Base-by-base conservation (phyloP, 345 rosid species). In the Heritiera littoralis region DNA sequence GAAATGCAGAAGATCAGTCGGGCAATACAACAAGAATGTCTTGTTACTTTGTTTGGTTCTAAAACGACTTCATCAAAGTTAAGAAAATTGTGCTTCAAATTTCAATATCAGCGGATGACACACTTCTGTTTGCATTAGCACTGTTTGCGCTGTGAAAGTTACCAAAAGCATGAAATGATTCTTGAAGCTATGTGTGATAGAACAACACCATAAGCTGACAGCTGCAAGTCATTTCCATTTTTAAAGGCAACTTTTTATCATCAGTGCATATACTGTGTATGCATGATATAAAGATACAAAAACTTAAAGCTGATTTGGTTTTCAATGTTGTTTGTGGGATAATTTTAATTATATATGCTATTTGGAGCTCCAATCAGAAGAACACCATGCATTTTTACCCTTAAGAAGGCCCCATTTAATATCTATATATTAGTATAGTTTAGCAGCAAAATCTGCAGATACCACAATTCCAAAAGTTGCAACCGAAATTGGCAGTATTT, bases 201-300 rank as follows among this genome's bases (percentile, higher is more conserved):
- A 72, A 55, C 75, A 71, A 51, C 76, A 54, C 76, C 14, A 72
- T 35, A 72, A 18, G 28, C 45, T 32, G 49, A 72, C 76, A 54
- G 48, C 64, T 54, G 63, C 76, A 55, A 73, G 65, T 73, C 76
- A 73, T 73, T 73, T 73, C 76, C 65, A 55, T 55, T 23, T 73
- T 55, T 73, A 18, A 38, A 54, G 64, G 32, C 32, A 35, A 72
- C 63, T 54, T 52, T 72, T 17, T 32, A 17, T 54, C 76, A 72
- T 72, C 76, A 72, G 46, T 72, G 64, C 76, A 43, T 15, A 10
- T 30, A 72, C 61, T 15, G 61, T 52, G 8, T 3, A 54, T 54
- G 20, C 38, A 72, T 72, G 49, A 72, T 3, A 55, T 2, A 5
- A 15, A 67, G 54, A 23, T 43, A 51, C 52, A 67, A 48, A 23